These are phyloP conservation scores for Trichosporon coremiiforme DNA, from an alignment of 1,284 basidiomycete species.

Conservation along the genomic window DNA sequence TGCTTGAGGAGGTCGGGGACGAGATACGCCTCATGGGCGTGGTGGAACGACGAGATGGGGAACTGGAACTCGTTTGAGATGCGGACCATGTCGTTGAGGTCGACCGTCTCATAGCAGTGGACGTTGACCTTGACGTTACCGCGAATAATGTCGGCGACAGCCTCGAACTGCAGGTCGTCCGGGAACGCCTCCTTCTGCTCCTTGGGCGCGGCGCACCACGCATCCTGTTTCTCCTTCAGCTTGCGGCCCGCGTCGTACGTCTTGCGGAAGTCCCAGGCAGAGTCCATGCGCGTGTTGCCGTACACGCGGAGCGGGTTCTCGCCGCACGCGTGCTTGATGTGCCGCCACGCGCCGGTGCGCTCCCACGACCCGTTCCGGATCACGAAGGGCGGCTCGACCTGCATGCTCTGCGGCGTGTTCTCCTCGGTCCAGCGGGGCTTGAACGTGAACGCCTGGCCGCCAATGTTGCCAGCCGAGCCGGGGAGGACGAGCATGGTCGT, in stretches of 20 bases:
- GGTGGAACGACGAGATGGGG: constrained; percentile 36
- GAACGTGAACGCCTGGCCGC: constrained; percentile 59
- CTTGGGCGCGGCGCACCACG: constrained; percentile 65
- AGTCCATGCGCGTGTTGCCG: constrained; percentile 61
- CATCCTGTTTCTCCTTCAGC: constrained; percentile 70
- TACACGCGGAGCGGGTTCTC: constrained; percentile 61
- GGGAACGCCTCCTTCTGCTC: constrained; percentile 64
- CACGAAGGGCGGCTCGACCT: constrained; percentile 56
- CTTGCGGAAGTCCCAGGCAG: constrained; percentile 63
- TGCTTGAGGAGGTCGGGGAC: constrained; percentile 68
- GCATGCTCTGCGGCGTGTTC: constrained; percentile 56
- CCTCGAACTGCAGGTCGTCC: constrained; percentile 77
- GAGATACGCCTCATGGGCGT: constrained; percentile 77
- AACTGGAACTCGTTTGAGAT: constrained; percentile 75
- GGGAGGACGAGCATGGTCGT: constrained; percentile 61
- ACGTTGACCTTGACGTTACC: constrained; percentile 67
- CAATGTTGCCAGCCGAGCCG: constrained; percentile 53
- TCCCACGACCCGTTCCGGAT: constrained; percentile 42
- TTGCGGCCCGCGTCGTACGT: constrained; percentile 72
- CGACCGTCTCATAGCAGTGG: constrained; percentile 77
- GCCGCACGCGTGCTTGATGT: constrained; percentile 58
- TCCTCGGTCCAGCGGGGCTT: constrained; percentile 58
- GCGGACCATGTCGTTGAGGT: constrained; percentile 65
- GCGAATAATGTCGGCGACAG: constrained; percentile 80
- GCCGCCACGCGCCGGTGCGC: constrained; percentile 50